Conservation (phyloP, 1,139 yeast species). For the Pichia sp. region DNA sequence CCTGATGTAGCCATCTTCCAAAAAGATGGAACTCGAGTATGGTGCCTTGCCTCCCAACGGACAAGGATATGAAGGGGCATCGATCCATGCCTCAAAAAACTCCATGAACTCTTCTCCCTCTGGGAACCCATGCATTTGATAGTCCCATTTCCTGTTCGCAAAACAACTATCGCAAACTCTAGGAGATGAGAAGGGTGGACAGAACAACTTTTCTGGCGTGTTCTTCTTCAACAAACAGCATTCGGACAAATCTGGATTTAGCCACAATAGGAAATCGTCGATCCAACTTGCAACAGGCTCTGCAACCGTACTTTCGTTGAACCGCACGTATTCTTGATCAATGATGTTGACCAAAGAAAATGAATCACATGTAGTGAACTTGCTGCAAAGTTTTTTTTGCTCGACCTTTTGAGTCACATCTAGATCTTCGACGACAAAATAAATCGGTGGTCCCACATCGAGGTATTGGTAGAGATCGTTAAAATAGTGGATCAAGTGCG, state of each 20-base stretch:
- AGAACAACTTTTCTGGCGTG: slow-evolving; percentile 40
- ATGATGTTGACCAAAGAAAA: slow-evolving; percentile 76
- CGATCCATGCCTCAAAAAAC: slow-evolving; percentile 77
- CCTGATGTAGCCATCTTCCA: slow-evolving; percentile 36
- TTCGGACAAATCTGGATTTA: slow-evolving; percentile 79
- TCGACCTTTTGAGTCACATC: slow-evolving; percentile 55
- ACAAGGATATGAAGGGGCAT: slow-evolving; percentile 79
- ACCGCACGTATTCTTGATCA: slow-evolving; percentile 77
- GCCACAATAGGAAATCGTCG: slow-evolving; percentile 83
- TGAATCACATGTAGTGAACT: slow-evolving; percentile 77
- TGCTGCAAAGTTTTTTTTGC: slow-evolving; percentile 80
- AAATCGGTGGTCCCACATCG: slow-evolving; percentile 89
- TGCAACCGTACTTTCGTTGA: slow-evolving; percentile 57
- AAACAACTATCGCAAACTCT: slow-evolving; percentile 73
- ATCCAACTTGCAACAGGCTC: slow-evolving; percentile 91
- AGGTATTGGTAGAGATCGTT: slow-evolving; percentile 67
- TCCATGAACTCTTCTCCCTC: slow-evolving; percentile 61
- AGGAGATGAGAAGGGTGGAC: slow-evolving; percentile 65
- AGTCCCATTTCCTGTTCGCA: slow-evolving; percentile 57
- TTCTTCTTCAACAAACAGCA: slow-evolving; percentile 69
- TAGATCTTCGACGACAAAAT: slow-evolving; percentile 65
- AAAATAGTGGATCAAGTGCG: slow-evolving; percentile 77
- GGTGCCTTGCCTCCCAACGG: slow-evolving; percentile 97
- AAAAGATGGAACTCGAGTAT: slow-evolving; percentile 57
- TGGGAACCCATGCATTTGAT: slow-evolving; percentile 81